Percentiles rank a stretch among this genome's conserved stretches.
Evolutionary conservation across 768 basidiomycete genomes (phyloP).

Genomic region (Podaxis rugospora): DNA sequence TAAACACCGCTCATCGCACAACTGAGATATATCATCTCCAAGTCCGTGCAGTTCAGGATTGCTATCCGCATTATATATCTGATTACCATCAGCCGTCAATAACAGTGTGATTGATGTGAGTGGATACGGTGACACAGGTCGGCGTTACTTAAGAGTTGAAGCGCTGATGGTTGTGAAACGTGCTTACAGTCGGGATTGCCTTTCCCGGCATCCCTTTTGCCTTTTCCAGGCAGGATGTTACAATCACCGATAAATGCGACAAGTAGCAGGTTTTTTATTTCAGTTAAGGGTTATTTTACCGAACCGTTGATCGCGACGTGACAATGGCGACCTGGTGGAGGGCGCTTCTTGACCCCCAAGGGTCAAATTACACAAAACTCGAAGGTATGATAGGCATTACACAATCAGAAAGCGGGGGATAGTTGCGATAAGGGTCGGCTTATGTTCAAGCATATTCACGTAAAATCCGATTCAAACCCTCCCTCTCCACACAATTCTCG

Average conservation of each 20-base stretch:
- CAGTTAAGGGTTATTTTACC: background rate
- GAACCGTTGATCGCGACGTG: background rate
- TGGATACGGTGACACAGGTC: background rate
- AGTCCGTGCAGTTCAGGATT: background rate
- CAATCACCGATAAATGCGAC: background rate
- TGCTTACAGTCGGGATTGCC: background rate
- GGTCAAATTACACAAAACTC: background rate
- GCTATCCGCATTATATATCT: background rate
- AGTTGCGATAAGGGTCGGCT: background rate
- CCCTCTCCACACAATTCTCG: conserved; percentile 64
- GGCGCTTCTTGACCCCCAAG: background rate
- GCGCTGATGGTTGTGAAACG: conserved; percentile 4
- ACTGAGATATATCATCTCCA: background rate
- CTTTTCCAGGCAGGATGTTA: background rate
- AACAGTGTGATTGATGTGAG: background rate
- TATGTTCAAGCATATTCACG: conserved; percentile 33
- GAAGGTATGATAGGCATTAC: background rate
- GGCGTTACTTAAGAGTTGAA: background rate
- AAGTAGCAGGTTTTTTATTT: background rate
- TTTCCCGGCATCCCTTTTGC: background rate
- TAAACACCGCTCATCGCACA: background rate
- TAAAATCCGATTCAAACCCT: conserved; percentile 57
- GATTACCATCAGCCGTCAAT: background rate
- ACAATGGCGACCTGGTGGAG: background rate
- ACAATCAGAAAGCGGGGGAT: background rate